Conservation (phyloP, 305 asterid genomes). For the Fraxinus floribunda region DNA sequence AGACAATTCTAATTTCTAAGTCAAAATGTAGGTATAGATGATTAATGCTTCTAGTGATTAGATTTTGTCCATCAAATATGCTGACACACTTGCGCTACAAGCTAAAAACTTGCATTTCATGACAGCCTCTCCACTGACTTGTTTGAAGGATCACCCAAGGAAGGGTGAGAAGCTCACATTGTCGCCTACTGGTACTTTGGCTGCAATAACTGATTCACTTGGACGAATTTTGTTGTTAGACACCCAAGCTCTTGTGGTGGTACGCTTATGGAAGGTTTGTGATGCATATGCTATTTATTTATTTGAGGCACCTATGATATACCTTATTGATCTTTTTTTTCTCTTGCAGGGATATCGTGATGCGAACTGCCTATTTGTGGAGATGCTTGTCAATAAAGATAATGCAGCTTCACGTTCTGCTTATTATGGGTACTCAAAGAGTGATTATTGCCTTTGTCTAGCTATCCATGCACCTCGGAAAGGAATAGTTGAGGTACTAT, state of each 20-base stretch:
- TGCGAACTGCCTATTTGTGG: constrained; percentile 90
- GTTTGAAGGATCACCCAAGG: constrained; percentile 90
- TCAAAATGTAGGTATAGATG: no score
- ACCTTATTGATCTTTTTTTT: background rate
- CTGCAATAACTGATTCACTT: constrained; percentile 93
- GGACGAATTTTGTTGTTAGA: constrained; percentile 94
- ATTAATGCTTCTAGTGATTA: background rate
- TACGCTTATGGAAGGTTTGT: constrained; percentile 90
- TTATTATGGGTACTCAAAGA: constrained; percentile 47
- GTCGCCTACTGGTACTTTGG: constrained; percentile 94
- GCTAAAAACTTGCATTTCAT: constrained; percentile 25
- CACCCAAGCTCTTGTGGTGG: constrained; percentile 92
- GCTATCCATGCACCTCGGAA: constrained; percentile 97
- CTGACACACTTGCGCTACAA: constrained; percentile 12
- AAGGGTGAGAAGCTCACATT: constrained; percentile 93
- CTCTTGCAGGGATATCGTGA: constrained; percentile 89
- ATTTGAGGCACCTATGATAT: background rate
- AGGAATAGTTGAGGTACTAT: constrained; percentile 87
- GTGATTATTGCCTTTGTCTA: constrained; percentile 84
- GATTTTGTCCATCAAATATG: constrained; percentile 4
- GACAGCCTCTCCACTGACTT: constrained; percentile 86
- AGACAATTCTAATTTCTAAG: background rate
- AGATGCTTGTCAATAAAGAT: constrained; percentile 78
- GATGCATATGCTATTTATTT: constrained; percentile 1
- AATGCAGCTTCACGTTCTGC: constrained; percentile 35